phyloP scores from a whole-genome alignment of 495 filamentous ascomycete genomes.

The Aspergillus olivimuriae region DNA sequence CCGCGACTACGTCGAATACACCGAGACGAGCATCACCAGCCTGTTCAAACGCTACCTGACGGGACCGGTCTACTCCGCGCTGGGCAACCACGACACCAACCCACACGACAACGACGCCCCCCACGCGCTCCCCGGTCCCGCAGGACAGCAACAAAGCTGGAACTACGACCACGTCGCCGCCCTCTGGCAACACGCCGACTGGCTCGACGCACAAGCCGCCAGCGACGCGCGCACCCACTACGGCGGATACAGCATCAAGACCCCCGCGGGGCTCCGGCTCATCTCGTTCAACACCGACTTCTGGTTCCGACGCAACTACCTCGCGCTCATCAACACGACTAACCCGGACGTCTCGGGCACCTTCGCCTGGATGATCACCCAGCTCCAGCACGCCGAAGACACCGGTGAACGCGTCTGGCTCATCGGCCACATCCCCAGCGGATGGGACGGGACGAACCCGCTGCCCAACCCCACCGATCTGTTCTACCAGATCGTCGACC shows the following conservation, averaged over 20 bases:
- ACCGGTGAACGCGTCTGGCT: constrained; percentile 49
- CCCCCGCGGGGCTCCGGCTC: constrained; percentile 42
- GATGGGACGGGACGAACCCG: constrained; percentile 46
- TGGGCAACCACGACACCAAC: constrained; percentile 52
- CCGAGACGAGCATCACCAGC: constrained; percentile 42
- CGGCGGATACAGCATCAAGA: constrained; percentile 45
- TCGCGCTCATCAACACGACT: constrained; percentile 40
- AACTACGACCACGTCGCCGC: constrained; percentile 47
- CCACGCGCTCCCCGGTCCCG: constrained; percentile 43
- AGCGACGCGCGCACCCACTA: constrained; percentile 42
- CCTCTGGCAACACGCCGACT: constrained; percentile 46
- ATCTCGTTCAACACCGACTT: constrained; percentile 50
- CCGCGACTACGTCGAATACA: constrained; percentile 43
- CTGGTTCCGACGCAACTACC: constrained; percentile 43
- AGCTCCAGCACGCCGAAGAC: constrained; percentile 48
- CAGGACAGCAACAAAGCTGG: constrained; percentile 52
- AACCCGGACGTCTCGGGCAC: constrained; percentile 47
- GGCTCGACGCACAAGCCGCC: constrained; percentile 37
- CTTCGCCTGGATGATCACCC: constrained; percentile 43
- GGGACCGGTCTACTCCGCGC: constrained; percentile 46
- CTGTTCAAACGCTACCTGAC: constrained; percentile 52
- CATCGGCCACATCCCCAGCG: constrained; percentile 45
- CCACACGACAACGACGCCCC: constrained; percentile 46
- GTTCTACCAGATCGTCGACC: constrained; percentile 51
- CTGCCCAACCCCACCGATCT: constrained; percentile 45